Conservation (phyloP, 176 grass and related monocot genomes). For the Thalia dealbata region DNA sequence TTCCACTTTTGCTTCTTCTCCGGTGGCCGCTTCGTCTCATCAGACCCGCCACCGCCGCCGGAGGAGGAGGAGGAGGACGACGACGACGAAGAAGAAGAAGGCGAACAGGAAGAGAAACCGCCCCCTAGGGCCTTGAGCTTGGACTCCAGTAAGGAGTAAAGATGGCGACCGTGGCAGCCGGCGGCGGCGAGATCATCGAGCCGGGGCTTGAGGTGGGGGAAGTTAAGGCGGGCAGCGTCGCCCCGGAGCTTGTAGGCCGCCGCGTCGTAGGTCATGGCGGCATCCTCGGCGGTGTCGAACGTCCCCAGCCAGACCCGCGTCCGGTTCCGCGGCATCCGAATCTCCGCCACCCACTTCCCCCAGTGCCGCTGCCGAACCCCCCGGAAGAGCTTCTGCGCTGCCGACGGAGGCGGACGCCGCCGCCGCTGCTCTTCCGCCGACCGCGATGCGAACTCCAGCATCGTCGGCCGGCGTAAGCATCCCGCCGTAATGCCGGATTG, state of each 20-base stretch:
- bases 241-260: constrained; percentile 29
- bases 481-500: background rate
- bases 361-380: constrained; percentile 38
- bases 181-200: constrained; percentile 7
- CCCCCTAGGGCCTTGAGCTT: constrained; percentile 22
- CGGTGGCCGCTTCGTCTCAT: too few relatives aligned
- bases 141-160: constrained; percentile 9
- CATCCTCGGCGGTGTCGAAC: constrained; percentile 32
- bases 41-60: background rate
- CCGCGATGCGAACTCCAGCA: background rate
- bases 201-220: constrained; percentile 28
- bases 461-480: background rate
- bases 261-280: constrained; percentile 30
- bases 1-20: constrained; percentile 2
- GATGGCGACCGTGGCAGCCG: background rate
- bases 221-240: constrained; percentile 24
- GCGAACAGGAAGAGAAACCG: background rate
- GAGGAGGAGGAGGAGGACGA: background rate
- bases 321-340: constrained; percentile 26
- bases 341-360: constrained; percentile 47
- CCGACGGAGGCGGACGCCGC: background rate
- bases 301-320: constrained; percentile 39
- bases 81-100: background rate
- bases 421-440: background rate
- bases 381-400: constrained; percentile 23